Evolutionary conservation across 495 filamentous ascomycete genomes (phyloP), one percentile per base, ranked within the genome.

Genomic region (Penicillium antarcticum): DNA sequence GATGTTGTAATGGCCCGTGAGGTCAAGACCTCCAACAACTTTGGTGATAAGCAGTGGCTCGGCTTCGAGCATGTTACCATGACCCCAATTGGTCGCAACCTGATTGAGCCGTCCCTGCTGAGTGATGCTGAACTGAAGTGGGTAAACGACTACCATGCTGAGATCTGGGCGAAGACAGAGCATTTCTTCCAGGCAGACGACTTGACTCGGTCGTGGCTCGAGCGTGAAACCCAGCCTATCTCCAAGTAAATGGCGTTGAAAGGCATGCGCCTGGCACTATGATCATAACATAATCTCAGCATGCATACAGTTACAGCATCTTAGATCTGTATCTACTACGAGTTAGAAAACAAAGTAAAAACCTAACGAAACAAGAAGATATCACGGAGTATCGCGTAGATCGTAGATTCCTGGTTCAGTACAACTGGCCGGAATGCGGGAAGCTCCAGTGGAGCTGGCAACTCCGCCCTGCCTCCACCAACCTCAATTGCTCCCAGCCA

Each of bases 61-160:
- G 91, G 92, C 12, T 97, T 99, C 57, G 91, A 99, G 74, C 90
- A 95, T 64, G 91, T 96, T 53, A 99, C 95, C 1, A 92, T 97
- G 90, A 88, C 89, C 16, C 95, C 95, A 1, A 88, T 95, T 67
- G 96, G 94, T 68, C 79, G 84, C 53, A 97, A 92, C 48, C 72
- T 99, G 54, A 92, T 96, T 48, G 89, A 97, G 63, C 73, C 75
- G 35, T 78, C 60, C 6, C 75, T 95, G 41, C 61, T 99, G 56
- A 90, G 84, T 17, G 75, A 75, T n/a, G 75, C 66, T 26, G 95
- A 99, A 77, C 86, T 85, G 68, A 72, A 78, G 50, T 99, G 91
- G 89, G 68, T 99, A 47, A 94, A 97, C 62, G 76, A 82, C 42
- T 96, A 95, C 68, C 90, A 95, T 65, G 66, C 73, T 19, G 86